Conservation (phyloP, 495 filamentous ascomycete genomes). For the Hypomontagnella monticulosa region DNA sequence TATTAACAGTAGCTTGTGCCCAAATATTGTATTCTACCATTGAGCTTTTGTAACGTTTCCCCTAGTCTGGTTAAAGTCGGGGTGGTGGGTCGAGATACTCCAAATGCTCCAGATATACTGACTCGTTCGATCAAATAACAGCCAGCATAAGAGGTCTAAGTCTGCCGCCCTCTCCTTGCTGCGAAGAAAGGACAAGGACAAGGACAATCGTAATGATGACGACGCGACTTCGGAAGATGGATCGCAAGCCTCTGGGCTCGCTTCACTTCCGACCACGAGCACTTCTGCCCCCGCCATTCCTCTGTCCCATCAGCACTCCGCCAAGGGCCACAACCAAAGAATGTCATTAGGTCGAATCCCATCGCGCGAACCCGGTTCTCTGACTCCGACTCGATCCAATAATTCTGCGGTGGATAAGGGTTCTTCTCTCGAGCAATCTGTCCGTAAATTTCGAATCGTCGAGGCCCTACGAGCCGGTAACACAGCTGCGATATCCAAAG, state of each 20-base stretch:
- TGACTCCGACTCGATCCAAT: conserved; percentile 43
- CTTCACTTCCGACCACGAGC: conserved; percentile 46
- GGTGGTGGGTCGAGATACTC: conserved; percentile 1
- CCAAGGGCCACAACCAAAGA: conserved; percentile 52
- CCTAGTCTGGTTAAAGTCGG: conserved; percentile 3
- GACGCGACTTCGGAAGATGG: conserved; percentile 53
- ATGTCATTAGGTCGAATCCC: conserved; percentile 55
- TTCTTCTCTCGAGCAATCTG: conserved; percentile 87
- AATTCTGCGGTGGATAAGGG: conserved; percentile 50
- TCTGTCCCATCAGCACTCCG: conserved; percentile 48
- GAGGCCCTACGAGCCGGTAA: conserved; percentile 91
- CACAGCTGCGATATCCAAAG: conserved; percentile 86
- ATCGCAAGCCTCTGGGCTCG: conserved; percentile 46
- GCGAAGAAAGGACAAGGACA: conserved; percentile 49
- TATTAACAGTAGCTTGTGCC: neutral
- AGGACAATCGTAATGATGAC: conserved; percentile 56
- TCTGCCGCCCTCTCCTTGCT: conserved; percentile 61
- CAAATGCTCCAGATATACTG: conserved; percentile 17
- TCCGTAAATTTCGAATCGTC: conserved; percentile 91
- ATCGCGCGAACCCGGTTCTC: conserved; percentile 41
- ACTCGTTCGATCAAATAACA: conserved; percentile 34
- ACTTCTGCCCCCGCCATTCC: conserved; percentile 46
- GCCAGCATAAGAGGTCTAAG: conserved; percentile 63
- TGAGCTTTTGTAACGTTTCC: neutral
- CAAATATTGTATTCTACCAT: conserved; percentile 12